These are phyloP conservation scores for Conticribra guillardii DNA, from an alignment of 108 stramenopile species.

Conservation along the genomic window DNA sequence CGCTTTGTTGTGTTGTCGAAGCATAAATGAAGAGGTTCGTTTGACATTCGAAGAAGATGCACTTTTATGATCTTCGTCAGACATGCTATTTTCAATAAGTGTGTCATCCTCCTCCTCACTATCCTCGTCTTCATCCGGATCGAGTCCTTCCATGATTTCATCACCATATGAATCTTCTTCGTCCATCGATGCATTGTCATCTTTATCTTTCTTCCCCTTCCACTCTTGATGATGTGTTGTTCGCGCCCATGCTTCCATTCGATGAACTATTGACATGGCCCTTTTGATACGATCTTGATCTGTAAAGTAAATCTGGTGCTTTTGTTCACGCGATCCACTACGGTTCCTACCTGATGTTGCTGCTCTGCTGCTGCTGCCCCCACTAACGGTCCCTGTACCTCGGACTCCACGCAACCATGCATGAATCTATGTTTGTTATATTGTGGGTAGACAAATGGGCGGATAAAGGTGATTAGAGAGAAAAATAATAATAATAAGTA, in stretches of 20 bases:
- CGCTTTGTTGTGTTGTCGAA: slow-evolving; percentile 47
- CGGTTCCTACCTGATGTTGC: neutral
- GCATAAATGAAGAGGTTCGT: slow-evolving; percentile 13
- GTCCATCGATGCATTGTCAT: neutral
- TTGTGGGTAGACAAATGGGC: neutral
- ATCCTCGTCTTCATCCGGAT: slow-evolving; percentile 6
- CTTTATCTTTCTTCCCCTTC: slow-evolving; percentile 13
- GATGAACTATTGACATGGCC: slow-evolving; percentile 48
- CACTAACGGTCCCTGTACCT: slow-evolving; percentile 1
- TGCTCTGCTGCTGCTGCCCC: neutral
- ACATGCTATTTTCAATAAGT: neutral
- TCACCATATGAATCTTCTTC: slow-evolving; percentile 9
- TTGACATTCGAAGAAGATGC: neutral
- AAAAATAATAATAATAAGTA: no score
- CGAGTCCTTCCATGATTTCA: slow-evolving; percentile 7
- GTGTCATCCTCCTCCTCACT: slow-evolving; percentile 17
- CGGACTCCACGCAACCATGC: slow-evolving; percentile 62
- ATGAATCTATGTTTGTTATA: slow-evolving; percentile 40
- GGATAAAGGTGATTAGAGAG: no score
- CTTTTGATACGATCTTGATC: slow-evolving; percentile 47
- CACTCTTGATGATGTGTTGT: slow-evolving; percentile 7
- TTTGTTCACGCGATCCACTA: neutral
- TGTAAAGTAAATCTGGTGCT: slow-evolving; percentile 11
- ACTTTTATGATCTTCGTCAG: neutral
- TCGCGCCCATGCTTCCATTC: slow-evolving; percentile 49